phyloP scores from a whole-genome alignment of 371 early-diverging fungal species.

The Syncephalastrum sp. region DNA sequence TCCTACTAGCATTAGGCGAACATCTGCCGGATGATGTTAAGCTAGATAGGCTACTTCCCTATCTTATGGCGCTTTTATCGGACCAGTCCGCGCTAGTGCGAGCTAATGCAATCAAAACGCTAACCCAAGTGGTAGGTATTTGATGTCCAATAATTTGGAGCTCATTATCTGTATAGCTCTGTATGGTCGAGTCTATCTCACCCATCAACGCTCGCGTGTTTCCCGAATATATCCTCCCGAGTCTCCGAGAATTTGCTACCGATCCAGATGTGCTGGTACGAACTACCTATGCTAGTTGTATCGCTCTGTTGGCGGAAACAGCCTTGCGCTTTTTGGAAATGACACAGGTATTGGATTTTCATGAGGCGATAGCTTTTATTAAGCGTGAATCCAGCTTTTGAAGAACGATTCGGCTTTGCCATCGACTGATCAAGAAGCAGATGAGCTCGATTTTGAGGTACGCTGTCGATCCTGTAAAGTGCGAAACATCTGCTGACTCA shows the following conservation, averaged over 20 bases:
- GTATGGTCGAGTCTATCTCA: slow-evolving; percentile 72
- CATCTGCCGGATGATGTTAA: slow-evolving; percentile 73
- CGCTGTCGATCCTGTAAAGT: not conserved
- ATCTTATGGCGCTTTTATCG: slow-evolving; percentile 66
- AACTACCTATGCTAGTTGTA: slow-evolving; percentile 78
- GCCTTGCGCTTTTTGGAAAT: slow-evolving; percentile 74
- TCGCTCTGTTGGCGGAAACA: slow-evolving; percentile 79
- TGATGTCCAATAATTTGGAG: not conserved
- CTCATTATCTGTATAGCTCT: slow-evolving; percentile 47
- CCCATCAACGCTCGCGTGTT: slow-evolving; percentile 85
- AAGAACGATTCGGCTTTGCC: slow-evolving; percentile 57
- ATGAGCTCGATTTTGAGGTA: slow-evolving; percentile 61
- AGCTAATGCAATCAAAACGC: slow-evolving; percentile 67
- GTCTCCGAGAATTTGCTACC: slow-evolving; percentile 61
- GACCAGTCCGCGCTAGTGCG: slow-evolving; percentile 77
- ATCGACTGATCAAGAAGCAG: slow-evolving; percentile 54
- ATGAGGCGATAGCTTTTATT: not conserved
- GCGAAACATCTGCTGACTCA: not conserved
- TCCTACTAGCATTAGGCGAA: slow-evolving; percentile 67
- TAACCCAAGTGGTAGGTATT: slow-evolving; percentile 72
- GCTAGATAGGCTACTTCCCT: slow-evolving; percentile 84
- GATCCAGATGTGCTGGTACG: slow-evolving; percentile 82
- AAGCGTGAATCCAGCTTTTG: slow-evolving; percentile 36
- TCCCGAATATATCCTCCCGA: slow-evolving; percentile 86
- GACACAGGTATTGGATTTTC: slow-evolving; percentile 44